phyloP scores from a whole-genome alignment of 1,284 basidiomycete genomes.

The Gomphus bonarii region DNA sequence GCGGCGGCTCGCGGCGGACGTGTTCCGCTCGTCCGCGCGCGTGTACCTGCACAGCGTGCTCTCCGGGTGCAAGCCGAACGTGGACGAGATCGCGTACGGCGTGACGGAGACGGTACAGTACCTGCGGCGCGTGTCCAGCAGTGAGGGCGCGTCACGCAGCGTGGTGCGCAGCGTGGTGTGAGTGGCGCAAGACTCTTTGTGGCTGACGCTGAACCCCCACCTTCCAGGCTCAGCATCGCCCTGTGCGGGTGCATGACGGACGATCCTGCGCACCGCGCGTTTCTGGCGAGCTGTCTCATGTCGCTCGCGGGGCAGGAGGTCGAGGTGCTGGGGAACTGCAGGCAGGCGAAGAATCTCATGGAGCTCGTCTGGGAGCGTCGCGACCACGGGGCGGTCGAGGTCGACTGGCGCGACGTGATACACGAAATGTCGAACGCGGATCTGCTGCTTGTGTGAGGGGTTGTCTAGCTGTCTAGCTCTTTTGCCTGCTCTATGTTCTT shows the following conservation, averaged over 20 bases:
- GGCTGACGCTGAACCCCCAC: background rate
- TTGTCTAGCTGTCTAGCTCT: no score
- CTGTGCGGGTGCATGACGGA: slow-evolving; percentile 61
- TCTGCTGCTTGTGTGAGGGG: slow-evolving; percentile 51
- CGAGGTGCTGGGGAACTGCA: slow-evolving; percentile 48
- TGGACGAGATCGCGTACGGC: slow-evolving; percentile 45
- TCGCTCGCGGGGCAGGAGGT: slow-evolving; percentile 34
- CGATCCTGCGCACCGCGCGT: slow-evolving; percentile 30
- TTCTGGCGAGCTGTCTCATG: slow-evolving; percentile 37
- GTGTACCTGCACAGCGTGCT: slow-evolving; percentile 66
- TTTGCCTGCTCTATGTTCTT: no score
- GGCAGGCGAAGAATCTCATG: slow-evolving; percentile 45
- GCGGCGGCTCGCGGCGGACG: slow-evolving; percentile 48
- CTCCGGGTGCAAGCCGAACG: slow-evolving; percentile 53
- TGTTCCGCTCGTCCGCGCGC: slow-evolving; percentile 63
- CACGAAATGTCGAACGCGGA: slow-evolving; percentile 27
- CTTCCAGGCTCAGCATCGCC: slow-evolving; percentile 41
- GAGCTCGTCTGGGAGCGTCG: slow-evolving; percentile 44
- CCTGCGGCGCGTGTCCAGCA: slow-evolving; percentile 33
- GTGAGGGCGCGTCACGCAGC: slow-evolving; percentile 31
- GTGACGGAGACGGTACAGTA: slow-evolving; percentile 45
- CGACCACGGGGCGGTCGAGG: slow-evolving; percentile 17
- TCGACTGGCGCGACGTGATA: slow-evolving; percentile 54
- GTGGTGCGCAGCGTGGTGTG: slow-evolving; percentile 69
- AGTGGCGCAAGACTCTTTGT: background rate